Evolutionary conservation across 441 rosid genomes (phyloP).

Genomic region (Viola pubescens): DNA sequence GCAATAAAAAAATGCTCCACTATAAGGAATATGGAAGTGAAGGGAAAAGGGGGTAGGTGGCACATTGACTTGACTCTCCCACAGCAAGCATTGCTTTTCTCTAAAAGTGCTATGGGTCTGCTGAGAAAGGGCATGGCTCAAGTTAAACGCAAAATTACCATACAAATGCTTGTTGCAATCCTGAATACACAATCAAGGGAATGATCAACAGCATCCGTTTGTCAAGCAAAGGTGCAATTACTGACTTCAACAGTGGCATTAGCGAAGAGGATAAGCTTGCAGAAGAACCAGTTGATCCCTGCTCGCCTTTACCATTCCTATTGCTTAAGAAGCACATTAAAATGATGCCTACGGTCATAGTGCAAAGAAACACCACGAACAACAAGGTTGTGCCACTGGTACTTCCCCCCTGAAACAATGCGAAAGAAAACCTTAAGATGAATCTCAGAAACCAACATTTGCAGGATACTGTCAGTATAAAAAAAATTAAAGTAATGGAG

Average conservation of each 20-base stretch:
- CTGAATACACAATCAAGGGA: constrained; percentile 85
- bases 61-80: background rate
- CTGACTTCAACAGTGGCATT: constrained; percentile 42
- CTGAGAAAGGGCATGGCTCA: constrained; percentile 1
- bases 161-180: constrained; percentile 89
- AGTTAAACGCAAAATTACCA: constrained; percentile 40
- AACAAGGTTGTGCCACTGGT: constrained; percentile 62
- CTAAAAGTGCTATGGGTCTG: constrained; percentile 8
- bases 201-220: constrained; percentile 64
- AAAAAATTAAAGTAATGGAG: background rate
- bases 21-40: constrained; percentile 1
- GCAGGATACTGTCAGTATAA: background rate
- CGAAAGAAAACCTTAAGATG: constrained; percentile 15
- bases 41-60: background rate
- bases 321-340: constrained; percentile 74
- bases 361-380: constrained; percentile 62
- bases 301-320: constrained; percentile 43
- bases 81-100: background rate
- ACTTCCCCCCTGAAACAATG: constrained; percentile 57
- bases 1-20: constrained; percentile 7
- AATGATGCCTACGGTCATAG: constrained; percentile 64
- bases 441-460: background rate
- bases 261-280: constrained; percentile 40
- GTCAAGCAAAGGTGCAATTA: constrained; percentile 63
- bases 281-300: constrained; percentile 37